Evolutionary conservation across 1,139 yeast species (phyloP), one percentile per base, ranked within the genome.

Genomic region (Suhomyces bokatorum): DNA sequence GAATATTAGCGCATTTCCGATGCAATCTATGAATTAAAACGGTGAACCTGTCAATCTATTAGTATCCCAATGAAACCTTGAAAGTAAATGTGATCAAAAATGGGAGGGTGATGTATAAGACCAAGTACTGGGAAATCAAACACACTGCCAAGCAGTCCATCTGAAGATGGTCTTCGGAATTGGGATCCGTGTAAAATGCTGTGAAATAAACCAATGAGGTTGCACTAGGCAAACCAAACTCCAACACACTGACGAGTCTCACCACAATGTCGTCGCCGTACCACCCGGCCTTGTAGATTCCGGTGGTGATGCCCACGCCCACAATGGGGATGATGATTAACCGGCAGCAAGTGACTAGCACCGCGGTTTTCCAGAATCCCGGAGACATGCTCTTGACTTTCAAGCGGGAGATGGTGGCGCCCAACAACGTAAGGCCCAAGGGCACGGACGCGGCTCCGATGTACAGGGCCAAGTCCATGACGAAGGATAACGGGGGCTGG

Each of bases 381-480:
- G 73, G 67, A 10, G 89, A 86, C 58, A 89, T 68, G 13, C 70
- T 62, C 13, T 73, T 75, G 24, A 89, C 67, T 49, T 78, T 71
- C 41, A 91, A 72, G 39, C 97, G 69, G 0, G 96, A 84, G 37
- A 91, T 79, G 4, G 97, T 88, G 11, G 95, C 96, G 3, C 98
- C 98, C 31, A 91, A 64, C 47, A 91, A 61, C 40, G 87, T 62
- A 47, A 91, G 72, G 2, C 97, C 97, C 49, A 88, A 69, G 0
- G 97, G 98, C 28, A 91, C 97, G 28, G 89, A 81, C 0, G 97
- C 97, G 2, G 82, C 82, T 1, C 97, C 97, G 3, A 91, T 70
- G 60, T 91, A 91, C 14, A 80, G 61, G 1, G 93, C 73, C 50
- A 83, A 81, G 60, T 91, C 97, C 78, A 91, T 85, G 10, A 90